phyloP scores from a whole-genome alignment of 768 basidiomycete genomes.

The Daedaleopsis sinensis region DNA sequence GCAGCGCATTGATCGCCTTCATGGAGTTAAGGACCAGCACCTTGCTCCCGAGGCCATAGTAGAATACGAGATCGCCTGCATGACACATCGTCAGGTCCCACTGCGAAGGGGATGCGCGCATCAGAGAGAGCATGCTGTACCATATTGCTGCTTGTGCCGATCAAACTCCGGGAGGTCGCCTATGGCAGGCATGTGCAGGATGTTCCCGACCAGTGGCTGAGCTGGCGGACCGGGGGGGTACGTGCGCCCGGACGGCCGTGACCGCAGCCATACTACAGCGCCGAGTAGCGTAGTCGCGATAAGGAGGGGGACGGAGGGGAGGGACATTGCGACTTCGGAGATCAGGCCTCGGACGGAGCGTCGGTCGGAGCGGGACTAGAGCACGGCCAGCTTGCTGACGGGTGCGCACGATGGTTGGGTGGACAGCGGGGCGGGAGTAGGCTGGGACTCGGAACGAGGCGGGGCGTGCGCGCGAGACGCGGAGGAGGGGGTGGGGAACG shows the following conservation, averaged over 20 bases:
- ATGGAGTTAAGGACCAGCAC: slow-evolving; percentile 35
- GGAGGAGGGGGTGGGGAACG: too few species aligned
- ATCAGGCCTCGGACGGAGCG: too few species aligned
- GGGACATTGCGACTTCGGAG: too few species aligned
- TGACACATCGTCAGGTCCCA: too few species aligned
- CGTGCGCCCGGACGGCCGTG: neutral
- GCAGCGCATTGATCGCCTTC: slow-evolving; percentile 30
- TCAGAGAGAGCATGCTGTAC: neutral
- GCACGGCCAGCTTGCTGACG: too few species aligned
- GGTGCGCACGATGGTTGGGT: too few species aligned
- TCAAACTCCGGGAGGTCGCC: neutral
- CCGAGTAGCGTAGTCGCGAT: neutral
- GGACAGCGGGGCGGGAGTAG: too few species aligned
- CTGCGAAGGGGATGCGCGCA: neutral
- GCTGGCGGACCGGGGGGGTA: slow-evolving; percentile 6
- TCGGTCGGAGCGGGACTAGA: too few species aligned
- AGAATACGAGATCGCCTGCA: slow-evolving; percentile 34
- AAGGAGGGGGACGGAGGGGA: neutral
- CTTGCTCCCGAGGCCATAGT: slow-evolving; percentile 30
- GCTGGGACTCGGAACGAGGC: too few species aligned
- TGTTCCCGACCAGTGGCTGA: slow-evolving; percentile 4
- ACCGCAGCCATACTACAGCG: neutral
- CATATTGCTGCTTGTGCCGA: neutral
- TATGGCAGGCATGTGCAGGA: neutral
- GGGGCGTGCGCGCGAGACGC: too few species aligned